Percentiles rank a stretch among this genome's conserved stretches.
These are phyloP conservation scores for Gracilaria caudata DNA, from an alignment of 23 red algal genomes.

Conservation along the genomic window DNA sequence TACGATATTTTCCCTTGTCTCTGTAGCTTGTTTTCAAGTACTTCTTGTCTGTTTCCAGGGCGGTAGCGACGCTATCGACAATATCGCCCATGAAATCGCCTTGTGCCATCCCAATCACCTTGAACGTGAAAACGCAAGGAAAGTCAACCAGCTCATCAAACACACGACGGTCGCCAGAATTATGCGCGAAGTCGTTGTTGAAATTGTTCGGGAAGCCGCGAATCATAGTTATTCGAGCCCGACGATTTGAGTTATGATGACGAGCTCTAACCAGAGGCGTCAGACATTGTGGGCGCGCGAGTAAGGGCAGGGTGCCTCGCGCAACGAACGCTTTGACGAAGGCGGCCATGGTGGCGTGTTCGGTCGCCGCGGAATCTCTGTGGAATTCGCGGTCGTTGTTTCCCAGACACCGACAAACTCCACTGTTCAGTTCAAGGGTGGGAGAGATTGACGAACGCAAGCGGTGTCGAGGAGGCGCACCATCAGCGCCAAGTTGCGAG, in stretches of 20 bases:
- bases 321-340: conserved; percentile 29
- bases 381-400: not conserved
- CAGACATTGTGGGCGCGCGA: not conserved
- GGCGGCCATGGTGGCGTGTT: conserved; percentile 29
- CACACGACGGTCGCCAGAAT: conserved; percentile 62
- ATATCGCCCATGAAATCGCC: conserved; percentile 96
- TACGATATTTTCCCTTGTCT: conserved; percentile 76
- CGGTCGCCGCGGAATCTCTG: not conserved
- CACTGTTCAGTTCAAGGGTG: not conserved
- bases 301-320: not conserved
- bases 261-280: conserved; percentile 1
- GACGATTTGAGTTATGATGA: not conserved
- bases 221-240: conserved; percentile 62
- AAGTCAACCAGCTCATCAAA: conserved; percentile 96
- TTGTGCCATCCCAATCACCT: conserved; percentile 89
- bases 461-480: not conserved
- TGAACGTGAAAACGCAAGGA: conserved; percentile 95
- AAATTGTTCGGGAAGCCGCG: conserved; percentile 90
- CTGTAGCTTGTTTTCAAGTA: conserved; percentile 60
- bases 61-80: conserved; percentile 70
- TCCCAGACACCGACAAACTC: not conserved
- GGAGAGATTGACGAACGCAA: not conserved
- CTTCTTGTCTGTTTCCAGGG: conserved; percentile 66
- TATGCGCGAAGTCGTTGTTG: conserved; percentile 49
- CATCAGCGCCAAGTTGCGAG: not conserved